Evolutionary conservation across 1,284 basidiomycete species (phyloP).

Genomic region (Laetiporus sulphureus): DNA sequence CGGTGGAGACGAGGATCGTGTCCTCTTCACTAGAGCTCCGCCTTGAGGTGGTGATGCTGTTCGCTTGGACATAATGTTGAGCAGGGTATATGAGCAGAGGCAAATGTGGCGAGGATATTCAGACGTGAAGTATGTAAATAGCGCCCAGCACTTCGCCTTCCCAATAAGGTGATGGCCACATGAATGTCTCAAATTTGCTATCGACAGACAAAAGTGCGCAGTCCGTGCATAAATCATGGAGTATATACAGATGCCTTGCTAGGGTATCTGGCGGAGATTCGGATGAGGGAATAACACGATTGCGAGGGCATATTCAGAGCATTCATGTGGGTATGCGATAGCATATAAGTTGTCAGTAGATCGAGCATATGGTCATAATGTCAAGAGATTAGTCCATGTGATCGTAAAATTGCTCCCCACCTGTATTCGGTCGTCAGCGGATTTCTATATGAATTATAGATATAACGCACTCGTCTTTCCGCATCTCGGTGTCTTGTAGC

Average conservation of each 20-base stretch:
- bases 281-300: not conserved
- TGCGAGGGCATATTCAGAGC: not conserved
- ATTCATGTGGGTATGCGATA: no score
- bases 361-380: constrained; percentile 3
- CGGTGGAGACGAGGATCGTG: constrained; percentile 49
- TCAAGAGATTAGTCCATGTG: constrained; percentile 47
- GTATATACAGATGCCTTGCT: no score
- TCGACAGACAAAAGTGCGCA: no score
- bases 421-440: constrained; percentile 29
- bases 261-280: no score
- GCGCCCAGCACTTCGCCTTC: no score
- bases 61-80: constrained; percentile 64
- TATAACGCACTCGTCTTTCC: constrained; percentile 69
- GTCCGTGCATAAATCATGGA: no score
- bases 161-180: not conserved
- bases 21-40: constrained; percentile 58
- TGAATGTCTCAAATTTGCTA: no score
- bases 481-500: constrained; percentile 64
- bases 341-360: not conserved
- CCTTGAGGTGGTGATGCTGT: constrained; percentile 46
- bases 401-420: constrained; percentile 58
- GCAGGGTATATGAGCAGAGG: not conserved
- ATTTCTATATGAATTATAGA: not conserved
- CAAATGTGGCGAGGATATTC: no score
- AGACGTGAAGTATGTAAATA: no score